A percentile compares a stretch with the other conserved stretches of the same genome.
phyloP scores from a whole-genome alignment of 495 filamentous ascomycete species.

The Hypoxylon lenormandii region DNA sequence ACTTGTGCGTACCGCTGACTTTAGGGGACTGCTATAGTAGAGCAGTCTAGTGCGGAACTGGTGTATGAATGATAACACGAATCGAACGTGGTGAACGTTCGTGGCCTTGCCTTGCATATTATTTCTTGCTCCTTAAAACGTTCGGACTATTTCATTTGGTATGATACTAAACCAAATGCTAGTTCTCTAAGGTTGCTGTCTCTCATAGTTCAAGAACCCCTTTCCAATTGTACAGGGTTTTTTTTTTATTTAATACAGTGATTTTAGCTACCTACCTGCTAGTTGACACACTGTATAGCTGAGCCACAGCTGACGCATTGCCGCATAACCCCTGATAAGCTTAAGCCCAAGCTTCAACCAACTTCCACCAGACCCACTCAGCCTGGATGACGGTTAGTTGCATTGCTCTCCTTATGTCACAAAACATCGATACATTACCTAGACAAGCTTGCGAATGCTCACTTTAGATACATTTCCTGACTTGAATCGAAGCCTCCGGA shows the following conservation, averaged over 20 bases:
- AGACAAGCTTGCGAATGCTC: conserved; percentile 15
- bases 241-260: neutral
- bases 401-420: conserved; percentile 13
- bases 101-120: too few species aligned
- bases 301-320: conserved; percentile 40
- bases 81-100: too few species aligned
- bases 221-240: neutral
- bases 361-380: conserved; percentile 10
- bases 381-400: conserved; percentile 34
- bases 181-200: too few species aligned
- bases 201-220: neutral
- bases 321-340: conserved; percentile 15
- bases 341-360: conserved; percentile 14
- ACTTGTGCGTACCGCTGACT: neutral
- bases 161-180: too few species aligned
- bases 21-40: too few species aligned
- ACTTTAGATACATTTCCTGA: neutral
- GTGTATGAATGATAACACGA: too few species aligned
- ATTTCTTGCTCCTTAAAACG: too few species aligned
- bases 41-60: too few species aligned
- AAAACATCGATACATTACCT: neutral
- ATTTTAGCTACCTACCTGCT: neutral
- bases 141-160: too few species aligned
- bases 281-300: conserved; percentile 7
- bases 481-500: conserved; percentile 1